phyloP scores from a whole-genome alignment of 2,329 filamentous ascomycete genomes.

The Penicillium sp. region DNA sequence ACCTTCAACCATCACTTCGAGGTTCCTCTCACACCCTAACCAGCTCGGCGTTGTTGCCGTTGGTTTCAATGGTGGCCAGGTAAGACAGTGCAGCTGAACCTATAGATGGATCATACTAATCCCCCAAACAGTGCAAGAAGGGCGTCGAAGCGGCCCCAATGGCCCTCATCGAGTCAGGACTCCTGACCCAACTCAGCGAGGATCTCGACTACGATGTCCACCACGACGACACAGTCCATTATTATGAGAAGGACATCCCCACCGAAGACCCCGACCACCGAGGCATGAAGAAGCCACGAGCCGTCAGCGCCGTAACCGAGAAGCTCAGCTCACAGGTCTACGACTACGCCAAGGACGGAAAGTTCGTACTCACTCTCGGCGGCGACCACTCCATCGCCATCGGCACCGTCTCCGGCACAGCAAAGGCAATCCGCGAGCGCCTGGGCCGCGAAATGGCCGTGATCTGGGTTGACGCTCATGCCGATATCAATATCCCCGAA shows the following conservation, averaged over 20 bases:
- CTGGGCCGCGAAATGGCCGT: slow-evolving; percentile 81
- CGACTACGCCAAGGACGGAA: slow-evolving; percentile 74
- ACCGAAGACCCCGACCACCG: slow-evolving; percentile 71
- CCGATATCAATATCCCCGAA: slow-evolving; percentile 97
- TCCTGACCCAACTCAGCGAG: slow-evolving; percentile 75
- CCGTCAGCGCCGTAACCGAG: slow-evolving; percentile 80
- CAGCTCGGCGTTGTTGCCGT: slow-evolving; percentile 91
- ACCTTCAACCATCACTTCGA: slow-evolving; percentile 60
- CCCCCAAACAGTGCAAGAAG: slow-evolving; percentile 66
- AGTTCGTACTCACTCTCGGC: slow-evolving; percentile 87
- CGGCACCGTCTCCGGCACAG: slow-evolving; percentile 82
- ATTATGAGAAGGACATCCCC: slow-evolving; percentile 73
- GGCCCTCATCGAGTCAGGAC: slow-evolving; percentile 82
- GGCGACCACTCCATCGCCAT: slow-evolving; percentile 97
- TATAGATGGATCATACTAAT: background rate
- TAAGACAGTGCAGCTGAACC: slow-evolving; percentile 43
- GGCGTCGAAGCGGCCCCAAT: slow-evolving; percentile 89
- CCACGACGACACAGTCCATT: slow-evolving; percentile 78
- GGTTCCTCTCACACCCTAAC: slow-evolving; percentile 74
- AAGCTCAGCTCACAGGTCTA: slow-evolving; percentile 82
- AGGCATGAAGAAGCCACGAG: slow-evolving; percentile 88
- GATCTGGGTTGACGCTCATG: slow-evolving; percentile 98
- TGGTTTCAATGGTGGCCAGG: slow-evolving; percentile 94
- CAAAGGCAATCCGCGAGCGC: slow-evolving; percentile 80
- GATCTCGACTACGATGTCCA: slow-evolving; percentile 87